Percentiles rank a stretch among this genome's conserved stretches.
phyloP scores from a whole-genome alignment of 495 filamentous ascomycete species.

The Umbilicaria muhlenbergii region DNA sequence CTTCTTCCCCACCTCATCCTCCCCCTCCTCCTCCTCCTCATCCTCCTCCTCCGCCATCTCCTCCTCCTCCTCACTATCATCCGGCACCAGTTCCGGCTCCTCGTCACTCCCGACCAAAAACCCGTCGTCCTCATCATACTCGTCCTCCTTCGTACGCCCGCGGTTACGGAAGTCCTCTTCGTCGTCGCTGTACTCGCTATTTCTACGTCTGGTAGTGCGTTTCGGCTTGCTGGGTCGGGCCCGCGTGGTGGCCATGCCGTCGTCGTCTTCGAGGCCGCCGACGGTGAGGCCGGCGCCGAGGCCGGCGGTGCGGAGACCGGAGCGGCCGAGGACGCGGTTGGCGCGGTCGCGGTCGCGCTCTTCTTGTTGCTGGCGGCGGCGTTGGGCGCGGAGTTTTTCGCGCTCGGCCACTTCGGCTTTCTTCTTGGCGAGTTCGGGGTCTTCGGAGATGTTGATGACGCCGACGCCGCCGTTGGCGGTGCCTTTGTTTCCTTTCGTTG shows the following conservation, averaged over 20 bases:
- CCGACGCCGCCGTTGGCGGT: conserved; percentile 42
- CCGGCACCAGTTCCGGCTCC: conserved; percentile 41
- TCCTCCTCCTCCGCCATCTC: conserved; percentile 44
- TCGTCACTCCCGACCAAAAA: conserved; percentile 66
- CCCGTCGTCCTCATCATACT: conserved; percentile 70
- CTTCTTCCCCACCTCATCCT: conserved; percentile 34
- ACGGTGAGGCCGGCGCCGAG: conserved; percentile 48
- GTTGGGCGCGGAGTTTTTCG: conserved; percentile 50
- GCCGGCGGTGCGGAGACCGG: conserved; percentile 27
- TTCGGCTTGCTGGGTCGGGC: conserved; percentile 23
- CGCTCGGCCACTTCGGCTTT: conserved; percentile 61
- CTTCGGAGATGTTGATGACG: conserved; percentile 46
- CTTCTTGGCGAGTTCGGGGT: conserved; percentile 67
- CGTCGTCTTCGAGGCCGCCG: conserved; percentile 58
- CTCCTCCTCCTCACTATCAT: conserved; percentile 47
- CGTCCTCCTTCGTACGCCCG: conserved; percentile 51
- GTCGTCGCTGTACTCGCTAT: conserved; percentile 37
- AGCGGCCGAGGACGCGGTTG: conserved; percentile 33
- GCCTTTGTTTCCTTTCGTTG: conserved; percentile 36
- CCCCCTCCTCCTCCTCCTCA: conserved; percentile 42
- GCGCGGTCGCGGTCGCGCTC: conserved; percentile 47
- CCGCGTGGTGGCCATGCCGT: conserved; percentile 28
- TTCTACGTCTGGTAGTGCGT: conserved; percentile 29
- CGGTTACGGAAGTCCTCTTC: conserved; percentile 47
- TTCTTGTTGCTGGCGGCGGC: conserved; percentile 49